Evolutionary conservation across 495 filamentous ascomycete genomes (phyloP), one percentile per base, ranked within the genome.

Genomic region (Penicillium maclennaniae): DNA sequence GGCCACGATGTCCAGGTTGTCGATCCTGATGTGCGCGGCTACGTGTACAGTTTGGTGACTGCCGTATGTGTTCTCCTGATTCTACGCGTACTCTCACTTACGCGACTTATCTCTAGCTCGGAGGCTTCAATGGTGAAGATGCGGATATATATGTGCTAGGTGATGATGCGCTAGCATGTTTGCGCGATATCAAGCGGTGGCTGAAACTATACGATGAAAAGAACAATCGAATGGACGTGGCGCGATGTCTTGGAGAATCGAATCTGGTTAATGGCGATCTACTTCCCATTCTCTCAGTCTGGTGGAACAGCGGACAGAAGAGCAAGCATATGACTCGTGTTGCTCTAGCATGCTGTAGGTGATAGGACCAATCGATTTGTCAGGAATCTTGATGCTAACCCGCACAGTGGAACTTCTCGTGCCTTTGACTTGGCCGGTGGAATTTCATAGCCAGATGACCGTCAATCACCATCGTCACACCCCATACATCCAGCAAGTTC

Each of bases 151-250:
- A 99, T 69, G 79, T 87, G 7, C 83, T 97, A 43, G 95, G 95
- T 63, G 92, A 97, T 65, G 92, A 97, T 69, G 91, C 95, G 7
- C 69, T 95, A 56, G 89, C 92, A 45, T 92, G 89, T 70, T 77
- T 99, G 49, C 88, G 91, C 47, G 95, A 99, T 70, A 78, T 97
- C 39, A 91, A 89, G 58, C 86, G 83, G 80, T 97, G 95, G 95
- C 73, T 99, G 60, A 91, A 87, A 64, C 78, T 95, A 51, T 95
- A 95, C 77, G 95, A 99, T 66, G 87, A 95, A 64, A 95, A 93
- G 67, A 82, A 87, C 49, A 95, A 95, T 62, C 86, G 93, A 49
- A 86, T 95, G 80, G 95, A 99, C 70, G 95, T 97, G 49, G 92
- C 91, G 41, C 81, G 93, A 67, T 96, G 91, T 62, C 74, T 97